A percentile compares a stretch with the other conserved stretches of the same genome.
Conservation (phyloP, 345 rosid species). For the Populus alba region DNA sequence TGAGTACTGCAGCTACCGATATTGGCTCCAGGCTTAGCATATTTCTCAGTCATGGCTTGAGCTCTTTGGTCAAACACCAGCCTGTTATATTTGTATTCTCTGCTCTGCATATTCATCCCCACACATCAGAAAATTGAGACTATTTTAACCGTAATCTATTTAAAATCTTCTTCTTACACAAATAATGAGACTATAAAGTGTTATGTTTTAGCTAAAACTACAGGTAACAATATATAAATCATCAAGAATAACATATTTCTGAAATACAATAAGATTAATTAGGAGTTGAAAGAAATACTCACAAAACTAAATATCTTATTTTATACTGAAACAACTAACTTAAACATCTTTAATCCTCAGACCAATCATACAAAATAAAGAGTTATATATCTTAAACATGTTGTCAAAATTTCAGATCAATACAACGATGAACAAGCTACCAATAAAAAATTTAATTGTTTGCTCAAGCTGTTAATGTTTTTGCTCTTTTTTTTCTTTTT, state of each 20-base stretch:
- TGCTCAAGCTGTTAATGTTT: too few relatives aligned
- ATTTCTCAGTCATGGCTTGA: slow-evolving; percentile 59
- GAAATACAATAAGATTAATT: accelerated
- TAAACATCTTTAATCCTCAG: too few relatives aligned
- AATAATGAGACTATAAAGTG: too few relatives aligned
- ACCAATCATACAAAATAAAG: too few relatives aligned
- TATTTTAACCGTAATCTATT: background rate
- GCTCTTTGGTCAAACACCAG: slow-evolving; percentile 72
- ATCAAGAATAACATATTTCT: accelerated
- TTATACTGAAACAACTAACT: too few relatives aligned
- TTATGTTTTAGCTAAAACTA: too few relatives aligned
- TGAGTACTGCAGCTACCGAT: slow-evolving; percentile 27
- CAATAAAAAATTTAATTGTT: too few relatives aligned
- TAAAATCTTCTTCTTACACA: too few relatives aligned
- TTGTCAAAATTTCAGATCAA: too few relatives aligned
- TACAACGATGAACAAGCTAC: too few relatives aligned
- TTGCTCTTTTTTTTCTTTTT: too few relatives aligned
- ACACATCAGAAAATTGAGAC: slow-evolving; percentile 8
- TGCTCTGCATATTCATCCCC: slow-evolving; percentile 49
- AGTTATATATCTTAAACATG: accelerated
- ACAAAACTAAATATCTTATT: accelerated
- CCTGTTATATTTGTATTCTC: slow-evolving; percentile 75
- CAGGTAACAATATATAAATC: accelerated
- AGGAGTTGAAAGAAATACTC: too few relatives aligned
- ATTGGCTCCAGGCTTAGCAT: slow-evolving; percentile 47